Conservation (phyloP, 2,329 filamentous ascomycete genomes). For the Diaporthe vaccinii region DNA sequence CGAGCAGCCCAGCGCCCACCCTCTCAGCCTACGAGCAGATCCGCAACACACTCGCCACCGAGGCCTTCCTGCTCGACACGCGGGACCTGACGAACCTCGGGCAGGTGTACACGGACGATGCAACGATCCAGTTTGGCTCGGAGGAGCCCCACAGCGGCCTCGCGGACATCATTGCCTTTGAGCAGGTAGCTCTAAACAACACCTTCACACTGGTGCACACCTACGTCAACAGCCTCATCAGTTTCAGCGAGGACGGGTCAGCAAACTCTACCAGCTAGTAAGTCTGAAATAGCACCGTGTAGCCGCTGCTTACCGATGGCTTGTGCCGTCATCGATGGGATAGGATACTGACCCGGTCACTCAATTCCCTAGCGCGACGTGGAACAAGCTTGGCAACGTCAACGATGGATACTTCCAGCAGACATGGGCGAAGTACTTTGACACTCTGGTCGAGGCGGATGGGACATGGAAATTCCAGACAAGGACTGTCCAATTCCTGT, state of each 20-base stretch:
- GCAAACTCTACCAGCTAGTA: constrained; percentile 25
- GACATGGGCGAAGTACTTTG: constrained; percentile 17
- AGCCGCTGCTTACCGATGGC: background rate
- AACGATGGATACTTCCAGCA: background rate
- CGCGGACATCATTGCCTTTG: constrained; percentile 4
- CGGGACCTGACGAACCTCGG: constrained; percentile 25
- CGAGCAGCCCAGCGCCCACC: background rate
- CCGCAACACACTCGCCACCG: constrained; percentile 13
- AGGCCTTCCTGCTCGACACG: constrained; percentile 25
- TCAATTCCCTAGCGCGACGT: background rate
- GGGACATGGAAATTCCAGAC: constrained; percentile 24
- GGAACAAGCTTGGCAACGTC: constrained; percentile 11
- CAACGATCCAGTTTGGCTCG: background rate
- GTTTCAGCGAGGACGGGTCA: constrained; percentile 17
- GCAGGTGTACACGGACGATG: constrained; percentile 12
- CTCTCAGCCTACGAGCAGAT: constrained; percentile 30
- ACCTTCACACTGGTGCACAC: constrained; percentile 3
- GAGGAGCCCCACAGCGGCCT: background rate
- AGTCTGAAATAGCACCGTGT: background rate
- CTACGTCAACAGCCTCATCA: constrained; percentile 16
- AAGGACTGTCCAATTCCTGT: background rate
- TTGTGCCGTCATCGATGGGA: accelerated
- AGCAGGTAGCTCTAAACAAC: background rate
- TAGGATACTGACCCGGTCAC: background rate
- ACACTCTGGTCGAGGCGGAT: background rate